Evolutionary conservation across 192 early-diverging fungal species (phyloP).

Genomic region (Phlyctochytrium arcticum): DNA sequence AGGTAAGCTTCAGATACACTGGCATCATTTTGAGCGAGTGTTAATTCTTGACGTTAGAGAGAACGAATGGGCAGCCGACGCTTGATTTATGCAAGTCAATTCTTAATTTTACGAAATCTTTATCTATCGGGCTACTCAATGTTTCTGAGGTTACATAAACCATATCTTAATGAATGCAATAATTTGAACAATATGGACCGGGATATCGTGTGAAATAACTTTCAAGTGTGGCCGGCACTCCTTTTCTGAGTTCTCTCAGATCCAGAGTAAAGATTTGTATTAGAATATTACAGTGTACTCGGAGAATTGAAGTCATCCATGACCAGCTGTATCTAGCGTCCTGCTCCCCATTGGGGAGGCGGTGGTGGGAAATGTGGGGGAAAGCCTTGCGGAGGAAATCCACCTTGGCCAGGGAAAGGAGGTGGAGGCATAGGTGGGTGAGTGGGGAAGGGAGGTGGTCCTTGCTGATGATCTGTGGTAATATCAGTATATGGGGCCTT

Average conservation of each 20-base stretch:
- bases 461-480: slow-evolving; percentile 6
- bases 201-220: no score
- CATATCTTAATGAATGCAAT: no score
- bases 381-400: slow-evolving; percentile 1
- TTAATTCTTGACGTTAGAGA: slow-evolving; percentile 18
- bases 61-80: slow-evolving; percentile 54
- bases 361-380: slow-evolving; percentile 22
- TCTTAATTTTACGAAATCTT: no score
- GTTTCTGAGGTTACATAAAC: no score
- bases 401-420: slow-evolving; percentile 9
- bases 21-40: not conserved
- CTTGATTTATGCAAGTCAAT: no score
- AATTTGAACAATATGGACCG: no score
- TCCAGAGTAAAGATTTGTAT: no score
- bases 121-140: no score
- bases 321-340: not conserved
- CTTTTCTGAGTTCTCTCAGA: no score
- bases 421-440: slow-evolving; percentile 31
- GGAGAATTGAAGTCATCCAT: not conserved
- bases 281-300: no score
- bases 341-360: slow-evolving; percentile 12
- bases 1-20: slow-evolving; percentile 24
- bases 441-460: slow-evolving; percentile 26
- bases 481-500: no score
- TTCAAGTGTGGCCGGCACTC: no score